Base-by-base conservation (phyloP, 305 asterid species). In the Solanum chacoense region DNA sequence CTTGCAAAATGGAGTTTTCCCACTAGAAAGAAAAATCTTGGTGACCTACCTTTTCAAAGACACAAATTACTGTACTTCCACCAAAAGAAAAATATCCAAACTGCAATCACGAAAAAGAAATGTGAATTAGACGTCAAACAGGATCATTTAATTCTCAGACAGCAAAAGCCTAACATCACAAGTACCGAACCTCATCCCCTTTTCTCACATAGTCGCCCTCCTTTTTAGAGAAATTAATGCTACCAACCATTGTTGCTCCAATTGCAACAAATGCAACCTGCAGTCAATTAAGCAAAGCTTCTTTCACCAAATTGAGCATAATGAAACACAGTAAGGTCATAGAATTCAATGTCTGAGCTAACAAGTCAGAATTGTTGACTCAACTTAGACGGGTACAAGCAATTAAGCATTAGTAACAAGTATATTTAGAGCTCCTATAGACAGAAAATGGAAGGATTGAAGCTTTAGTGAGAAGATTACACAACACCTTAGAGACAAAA, bases 191-290 rank as follows among this genome's bases (percentile, higher is more conserved):
- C 99, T 98, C 99, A 16, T 98, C 99, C 89, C 99, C 99, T 92
- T 98, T 98, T 90, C 89, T 93, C 85, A 93, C 97, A 91, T 87
- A 88, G 89, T 95, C 98, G 38, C 96, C 98, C 92, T 88, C 91
- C 90, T 93, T 92, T 86, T 92, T 96, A 5, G 94, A 16, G 90
- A 98, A 98, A 89, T 93, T 93, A 91, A 98, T 96, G 95, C 98
- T 97, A 74, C 99, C 99, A 89, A 98, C 99, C 99, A 98, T 98
- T 88, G 99, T 98, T 87, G 99, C 99, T 90, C 99, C 99, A 85
- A 96, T 98, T 65, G 99, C 98, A 89, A 96, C 98, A 94, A 95
- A 95, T 72, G 99, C 99, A 86, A 98, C 99, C 99, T 97, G 95
- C 93, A 93, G 86, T 38, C 88, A 55, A 86, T 40, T 81, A 73